Base-by-base conservation (phyloP, 192 early-diverging fungal species). In the Backusella sp. region DNA sequence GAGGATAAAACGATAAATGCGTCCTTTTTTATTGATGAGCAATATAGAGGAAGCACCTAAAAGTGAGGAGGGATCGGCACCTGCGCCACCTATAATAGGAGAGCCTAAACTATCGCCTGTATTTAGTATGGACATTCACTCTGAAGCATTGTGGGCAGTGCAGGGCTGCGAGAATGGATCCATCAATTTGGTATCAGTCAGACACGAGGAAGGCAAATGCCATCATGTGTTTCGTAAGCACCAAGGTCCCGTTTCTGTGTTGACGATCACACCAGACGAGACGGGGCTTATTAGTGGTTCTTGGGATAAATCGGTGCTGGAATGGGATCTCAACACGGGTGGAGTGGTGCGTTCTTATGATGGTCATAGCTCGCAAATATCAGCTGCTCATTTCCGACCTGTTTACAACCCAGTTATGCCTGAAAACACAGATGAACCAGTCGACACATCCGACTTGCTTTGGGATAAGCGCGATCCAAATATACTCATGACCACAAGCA, bases 151-250 rank as follows among this genome's bases (percentile, higher is more conserved):
- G 37, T 99, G 94, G 91, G 83, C 90, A 41, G 79, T 97, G 1
- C 91, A 91, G 9, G 97, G 96, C 0, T 82, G 88, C 59, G 91
- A 93, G 85, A 94, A 88, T 73, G 96, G 97, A 3, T 82, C 86
- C 7, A 94, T 99, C 32, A 96, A 94, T 70, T 79, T 99, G 34
- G 95, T 89, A 87, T 91, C 91, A 1, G 90, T 97, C 3, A 86
- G 97, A 42, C 96, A 98, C 75, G 96, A 99, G 73, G 98, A 99
- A 85, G 98, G 97, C 5, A 88, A 88, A 34, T 93, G 94, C 46
- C 92, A 96, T 53, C 88, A 95, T 76, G 88, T 95, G 0, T 87
- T 99, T 37, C 80, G 88, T 35, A 87, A 91, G 66, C 98, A 99
- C 73, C 91, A 83, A 14, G 89, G 86, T 21, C 91, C 95, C 4